Conservation (phyloP, 176 grass and related monocot species). For the Otatea glauca region DNA sequence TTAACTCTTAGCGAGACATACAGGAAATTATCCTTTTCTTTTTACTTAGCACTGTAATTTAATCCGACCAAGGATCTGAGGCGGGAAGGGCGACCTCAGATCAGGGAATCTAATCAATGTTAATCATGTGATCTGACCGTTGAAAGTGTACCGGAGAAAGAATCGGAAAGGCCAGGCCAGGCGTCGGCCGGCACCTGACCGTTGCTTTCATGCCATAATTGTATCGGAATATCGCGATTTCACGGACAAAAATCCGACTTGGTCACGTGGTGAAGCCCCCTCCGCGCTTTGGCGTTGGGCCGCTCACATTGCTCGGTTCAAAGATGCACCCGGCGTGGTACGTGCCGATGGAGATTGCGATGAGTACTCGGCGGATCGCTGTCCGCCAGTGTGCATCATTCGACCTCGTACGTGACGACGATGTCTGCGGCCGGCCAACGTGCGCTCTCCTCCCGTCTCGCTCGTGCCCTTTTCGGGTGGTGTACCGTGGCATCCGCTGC, state of each 20-base stretch:
- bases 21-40: too few species aligned
- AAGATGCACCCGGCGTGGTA: background rate
- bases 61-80: background rate
- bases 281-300: background rate
- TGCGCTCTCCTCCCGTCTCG: background rate
- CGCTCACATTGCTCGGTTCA: conserved; percentile 11
- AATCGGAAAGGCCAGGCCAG: background rate
- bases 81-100: background rate
- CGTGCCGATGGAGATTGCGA: background rate
- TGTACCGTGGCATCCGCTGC: background rate
- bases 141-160: background rate
- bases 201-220: background rate
- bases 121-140: background rate
- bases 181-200: background rate
- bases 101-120: background rate
- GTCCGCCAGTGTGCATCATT: background rate
- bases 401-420: background rate
- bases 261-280: too few species aligned
- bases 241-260: background rate
- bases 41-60: background rate
- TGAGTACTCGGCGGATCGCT: background rate
- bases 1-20: too few species aligned
- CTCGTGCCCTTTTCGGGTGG: background rate
- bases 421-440: background rate
- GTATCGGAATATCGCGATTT: background rate